A percentile compares a stretch with the other conserved stretches of the same genome.
Conservation (phyloP, 2,329 filamentous ascomycete species). For the Botrytis elliptica region DNA sequence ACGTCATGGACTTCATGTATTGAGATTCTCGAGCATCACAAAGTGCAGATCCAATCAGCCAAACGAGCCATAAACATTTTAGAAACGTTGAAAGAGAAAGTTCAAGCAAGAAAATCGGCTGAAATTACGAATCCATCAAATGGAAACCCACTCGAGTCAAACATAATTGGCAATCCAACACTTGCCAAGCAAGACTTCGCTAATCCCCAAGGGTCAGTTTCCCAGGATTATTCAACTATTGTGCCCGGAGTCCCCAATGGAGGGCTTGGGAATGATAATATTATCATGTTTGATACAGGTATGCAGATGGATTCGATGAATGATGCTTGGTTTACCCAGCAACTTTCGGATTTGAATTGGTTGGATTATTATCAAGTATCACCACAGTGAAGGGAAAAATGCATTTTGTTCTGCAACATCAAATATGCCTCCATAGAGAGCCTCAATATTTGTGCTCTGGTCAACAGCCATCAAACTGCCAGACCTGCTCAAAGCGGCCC, state of each 20-base stretch:
- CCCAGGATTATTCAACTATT: neutral
- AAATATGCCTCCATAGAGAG: neutral
- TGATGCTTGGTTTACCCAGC: slow-evolving; percentile 20
- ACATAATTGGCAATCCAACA: neutral
- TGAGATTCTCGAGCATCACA: slow-evolving; percentile 10
- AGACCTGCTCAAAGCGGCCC: neutral
- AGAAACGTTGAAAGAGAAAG: slow-evolving; percentile 10
- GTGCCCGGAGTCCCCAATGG: neutral
- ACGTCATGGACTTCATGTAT: slow-evolving; percentile 19
- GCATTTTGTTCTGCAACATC: neutral
- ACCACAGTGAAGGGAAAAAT: neutral
- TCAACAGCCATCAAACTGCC: neutral
- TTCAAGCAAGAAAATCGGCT: neutral
- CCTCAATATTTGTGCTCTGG: neutral
- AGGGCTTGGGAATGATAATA: neutral
- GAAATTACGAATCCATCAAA: neutral
- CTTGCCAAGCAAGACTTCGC: neutral
- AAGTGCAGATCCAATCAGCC: slow-evolving; percentile 14
- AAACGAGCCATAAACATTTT: slow-evolving; percentile 6
- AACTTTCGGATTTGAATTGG: slow-evolving; percentile 17
- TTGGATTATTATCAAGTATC: slow-evolving; percentile 16
- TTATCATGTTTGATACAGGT: slow-evolving; percentile 10
- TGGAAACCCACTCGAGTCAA: neutral
- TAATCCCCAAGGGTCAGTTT: neutral
- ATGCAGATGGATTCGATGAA: slow-evolving; percentile 18